Conservation (phyloP, 495 filamentous ascomycete genomes). For the Lichina pygmaea region DNA sequence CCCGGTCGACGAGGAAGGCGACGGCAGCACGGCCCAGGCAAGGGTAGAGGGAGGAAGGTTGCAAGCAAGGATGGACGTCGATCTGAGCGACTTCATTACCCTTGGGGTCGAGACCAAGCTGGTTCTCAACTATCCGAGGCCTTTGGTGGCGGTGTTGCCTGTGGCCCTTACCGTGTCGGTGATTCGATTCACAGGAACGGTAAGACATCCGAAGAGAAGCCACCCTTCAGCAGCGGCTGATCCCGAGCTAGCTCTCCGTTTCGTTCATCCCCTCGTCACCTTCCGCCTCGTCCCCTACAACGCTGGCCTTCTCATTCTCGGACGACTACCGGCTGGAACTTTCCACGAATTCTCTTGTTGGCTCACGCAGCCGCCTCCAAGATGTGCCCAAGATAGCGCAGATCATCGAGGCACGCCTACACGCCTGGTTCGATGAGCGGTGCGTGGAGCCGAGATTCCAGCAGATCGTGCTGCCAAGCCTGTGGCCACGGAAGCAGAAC, state of each 20-base stretch:
- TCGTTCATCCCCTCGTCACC: conserved; percentile 49
- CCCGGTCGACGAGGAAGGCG: conserved; percentile 45
- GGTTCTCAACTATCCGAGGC: conserved; percentile 78
- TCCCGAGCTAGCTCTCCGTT: conserved; percentile 30
- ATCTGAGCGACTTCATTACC: conserved; percentile 83
- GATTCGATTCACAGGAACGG: conserved; percentile 76
- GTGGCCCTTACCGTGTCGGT: conserved; percentile 78
- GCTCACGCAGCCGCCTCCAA: conserved; percentile 65
- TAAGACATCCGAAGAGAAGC: not conserved
- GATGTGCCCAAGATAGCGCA: conserved; percentile 97
- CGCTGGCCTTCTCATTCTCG: conserved; percentile 79
- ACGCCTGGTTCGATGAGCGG: conserved; percentile 92
- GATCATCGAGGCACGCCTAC: conserved; percentile 68
- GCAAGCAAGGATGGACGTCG: conserved; percentile 93
- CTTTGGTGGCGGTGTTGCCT: conserved; percentile 67
- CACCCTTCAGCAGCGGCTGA: not conserved
- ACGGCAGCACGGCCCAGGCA: conserved; percentile 5
- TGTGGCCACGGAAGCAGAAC: conserved; percentile 81
- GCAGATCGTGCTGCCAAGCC: conserved; percentile 71
- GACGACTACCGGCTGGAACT: conserved; percentile 91
- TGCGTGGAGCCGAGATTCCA: conserved; percentile 90
- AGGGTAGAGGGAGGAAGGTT: conserved; percentile 30
- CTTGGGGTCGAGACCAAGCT: conserved; percentile 83
- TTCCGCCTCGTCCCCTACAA: conserved; percentile 29
- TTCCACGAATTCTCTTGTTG: conserved; percentile 71